These are phyloP conservation scores for Botrytis aclada DNA, from an alignment of 2,329 filamentous ascomycete species.

Conservation along the genomic window DNA sequence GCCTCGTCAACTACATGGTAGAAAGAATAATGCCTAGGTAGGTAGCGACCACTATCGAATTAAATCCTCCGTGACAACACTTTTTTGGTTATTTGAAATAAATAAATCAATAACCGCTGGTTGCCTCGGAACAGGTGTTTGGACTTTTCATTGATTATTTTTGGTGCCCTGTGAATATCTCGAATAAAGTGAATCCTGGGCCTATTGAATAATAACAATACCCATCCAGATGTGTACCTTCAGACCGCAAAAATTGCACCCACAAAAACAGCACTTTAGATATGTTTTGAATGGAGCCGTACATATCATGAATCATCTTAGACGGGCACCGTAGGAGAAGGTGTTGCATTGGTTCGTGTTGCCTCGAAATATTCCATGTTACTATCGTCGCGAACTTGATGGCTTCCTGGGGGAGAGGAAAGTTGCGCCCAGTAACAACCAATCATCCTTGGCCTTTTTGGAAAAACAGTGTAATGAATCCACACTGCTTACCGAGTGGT, in stretches of 20 bases:
- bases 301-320: background rate
- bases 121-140: background rate
- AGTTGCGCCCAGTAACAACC: background rate
- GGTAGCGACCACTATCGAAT: background rate
- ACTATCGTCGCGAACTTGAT: background rate
- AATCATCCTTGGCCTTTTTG: background rate
- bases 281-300: background rate
- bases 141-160: background rate
- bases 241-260: background rate
- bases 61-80: background rate
- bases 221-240: background rate
- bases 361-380: background rate
- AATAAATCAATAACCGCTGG: background rate
- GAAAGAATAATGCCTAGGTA: background rate
- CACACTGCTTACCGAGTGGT: slow-evolving; percentile 7
- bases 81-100: background rate
- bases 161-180: background rate
- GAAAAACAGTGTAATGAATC: background rate
- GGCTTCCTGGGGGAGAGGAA: background rate
- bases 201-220: background rate
- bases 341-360: background rate
- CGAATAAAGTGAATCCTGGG: background rate
- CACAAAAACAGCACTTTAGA: background rate
- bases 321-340: background rate
- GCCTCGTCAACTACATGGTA: background rate